Conservation (phyloP, 192 early-diverging fungal species). For the Backusella westeae region DNA sequence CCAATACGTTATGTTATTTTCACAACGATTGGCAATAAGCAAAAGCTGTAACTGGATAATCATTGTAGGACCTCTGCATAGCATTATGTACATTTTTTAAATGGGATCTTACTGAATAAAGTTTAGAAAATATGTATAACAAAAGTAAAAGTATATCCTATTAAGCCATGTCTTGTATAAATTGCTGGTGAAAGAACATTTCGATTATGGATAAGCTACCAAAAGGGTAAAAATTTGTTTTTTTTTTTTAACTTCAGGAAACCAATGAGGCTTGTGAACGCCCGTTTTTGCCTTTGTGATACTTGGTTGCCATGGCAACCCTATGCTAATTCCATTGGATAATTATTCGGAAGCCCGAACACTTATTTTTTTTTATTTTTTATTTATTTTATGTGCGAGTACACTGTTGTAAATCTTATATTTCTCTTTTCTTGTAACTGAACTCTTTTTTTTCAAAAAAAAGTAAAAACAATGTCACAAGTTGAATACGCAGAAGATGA, state of each 20-base stretch:
- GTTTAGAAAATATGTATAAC: too few species aligned
- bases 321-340: background rate
- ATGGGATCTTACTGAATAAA: too few species aligned
- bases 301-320: slow-evolving; percentile 10
- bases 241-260: background rate
- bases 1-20: too few species aligned
- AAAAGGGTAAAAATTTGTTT: background rate
- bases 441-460: background rate
- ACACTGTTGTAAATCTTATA: background rate
- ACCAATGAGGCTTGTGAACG: background rate
- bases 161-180: too few species aligned
- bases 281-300: background rate
- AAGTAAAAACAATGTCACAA: slow-evolving; percentile 1
- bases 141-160: too few species aligned
- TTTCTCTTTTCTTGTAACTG: background rate
- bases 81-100: too few species aligned
- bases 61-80: too few species aligned
- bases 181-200: too few species aligned
- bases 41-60: too few species aligned
- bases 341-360: background rate
- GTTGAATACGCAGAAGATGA: background rate
- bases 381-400: background rate
- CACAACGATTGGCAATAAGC: too few species aligned
- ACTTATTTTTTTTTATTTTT: background rate
- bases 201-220: too few species aligned